These are phyloP conservation scores for Phytopythium litorale DNA, from an alignment of 352 stramenopile genomes.

Conservation along the genomic window DNA sequence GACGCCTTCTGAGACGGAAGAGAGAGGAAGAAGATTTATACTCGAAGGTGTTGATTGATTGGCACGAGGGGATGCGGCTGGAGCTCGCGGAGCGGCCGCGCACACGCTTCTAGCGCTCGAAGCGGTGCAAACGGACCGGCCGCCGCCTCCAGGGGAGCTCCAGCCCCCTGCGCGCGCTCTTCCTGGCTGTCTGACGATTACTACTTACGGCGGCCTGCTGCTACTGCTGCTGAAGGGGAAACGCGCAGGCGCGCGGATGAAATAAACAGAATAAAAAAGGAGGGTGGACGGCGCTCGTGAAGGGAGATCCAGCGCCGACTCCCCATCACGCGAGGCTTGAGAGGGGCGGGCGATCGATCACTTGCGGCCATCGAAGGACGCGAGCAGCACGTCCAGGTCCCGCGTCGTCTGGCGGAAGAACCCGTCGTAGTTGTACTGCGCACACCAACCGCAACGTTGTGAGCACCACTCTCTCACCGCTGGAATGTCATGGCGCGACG, in stretches of 20 bases:
- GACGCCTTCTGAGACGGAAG: constrained; percentile 42
- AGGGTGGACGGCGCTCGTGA: neutral
- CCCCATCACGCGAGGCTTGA: neutral
- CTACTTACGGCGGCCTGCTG: constrained; percentile 3
- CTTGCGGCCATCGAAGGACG: constrained; percentile 42
- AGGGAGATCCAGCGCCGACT: neutral
- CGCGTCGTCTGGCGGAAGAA: constrained; percentile 80
- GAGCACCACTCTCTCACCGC: no score
- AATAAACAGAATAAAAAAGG: constrained; percentile 5
- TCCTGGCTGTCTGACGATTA: neutral
- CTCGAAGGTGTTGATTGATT: constrained; percentile 1
- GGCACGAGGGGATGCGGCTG: neutral
- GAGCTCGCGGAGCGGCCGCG: neutral
- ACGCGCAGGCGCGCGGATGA: neutral
- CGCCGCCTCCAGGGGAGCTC: neutral
- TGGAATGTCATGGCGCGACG: no score
- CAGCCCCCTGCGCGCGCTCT: neutral
- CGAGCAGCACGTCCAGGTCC: constrained; percentile 61
- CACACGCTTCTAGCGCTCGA: neutral
- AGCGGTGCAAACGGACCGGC: neutral
- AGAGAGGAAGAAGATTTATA: neutral
- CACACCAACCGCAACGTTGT: constrained; percentile 2
- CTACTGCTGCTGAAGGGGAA: constrained; percentile 2
- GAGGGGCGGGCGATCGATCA: constrained; percentile 13
- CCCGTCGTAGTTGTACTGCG: constrained; percentile 81